Evolutionary conservation across 495 filamentous ascomycete genomes (phyloP), one percentile per base, ranked within the genome.

Genomic region (Hypomontagnella submonticulosa): DNA sequence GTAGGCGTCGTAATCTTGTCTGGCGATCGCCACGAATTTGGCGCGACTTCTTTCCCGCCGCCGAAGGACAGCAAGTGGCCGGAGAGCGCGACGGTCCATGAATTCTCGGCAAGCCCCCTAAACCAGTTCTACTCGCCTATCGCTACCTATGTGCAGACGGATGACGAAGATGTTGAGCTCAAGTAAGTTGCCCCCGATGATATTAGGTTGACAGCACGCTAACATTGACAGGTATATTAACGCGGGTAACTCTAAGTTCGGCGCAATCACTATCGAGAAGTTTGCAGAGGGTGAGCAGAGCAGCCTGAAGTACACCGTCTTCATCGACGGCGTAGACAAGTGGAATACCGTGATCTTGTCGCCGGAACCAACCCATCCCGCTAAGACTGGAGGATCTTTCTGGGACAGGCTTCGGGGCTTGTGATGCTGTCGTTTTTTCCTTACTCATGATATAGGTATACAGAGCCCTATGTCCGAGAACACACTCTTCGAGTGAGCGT

Each of bases 1-100:
- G 78, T 89, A 13, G 91, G 93, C 23, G 87, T 99, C 18, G 84
- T 99, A 18, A 80, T 99, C 7, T 76, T 99, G 41, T 92, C 89
- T 33, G 95, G 95, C 9, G 95, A 99, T 68, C 77, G 95, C 4
- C 95, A 99, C 71, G 95, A 99, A 74, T 98, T 98, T 73, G 95
- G 89, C 20, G 92, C 94, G 0, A 97, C 93, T 0, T 86, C 87
- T 4, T 96, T 97, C 77, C 90, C 90, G 4, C 90, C 90, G 42
- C 90, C 92, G 18, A 77, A 57, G 34, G 73, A 81, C 12, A 75
- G 80, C 18, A 78, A 75, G 50, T 89, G 86, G 87, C 80, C 81
- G 0, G 74, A 85, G 33, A 82, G 71, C 27, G 80, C 84, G 0
- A 86, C 90, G 0, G 86, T 96, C 1, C 86, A 92, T 66, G 94